Conservation (phyloP, 306 rosid species). For the Inga leiocalycina region DNA sequence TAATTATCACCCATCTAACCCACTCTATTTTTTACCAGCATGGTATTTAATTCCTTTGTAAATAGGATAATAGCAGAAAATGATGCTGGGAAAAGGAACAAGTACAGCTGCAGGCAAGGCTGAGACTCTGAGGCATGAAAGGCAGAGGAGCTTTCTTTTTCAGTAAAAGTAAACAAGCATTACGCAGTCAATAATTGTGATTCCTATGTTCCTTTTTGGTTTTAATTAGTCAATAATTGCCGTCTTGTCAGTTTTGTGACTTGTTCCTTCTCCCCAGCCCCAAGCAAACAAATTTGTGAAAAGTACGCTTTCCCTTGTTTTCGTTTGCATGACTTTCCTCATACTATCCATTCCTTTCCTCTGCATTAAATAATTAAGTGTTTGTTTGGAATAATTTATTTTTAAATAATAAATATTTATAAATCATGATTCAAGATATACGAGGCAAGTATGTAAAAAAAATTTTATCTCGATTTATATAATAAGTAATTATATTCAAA, state of each 20-base stretch:
- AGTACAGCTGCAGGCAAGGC: not conserved
- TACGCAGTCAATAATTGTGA: not conserved
- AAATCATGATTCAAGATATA: too few species aligned
- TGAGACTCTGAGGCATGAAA: not conserved
- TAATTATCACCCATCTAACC: too few species aligned
- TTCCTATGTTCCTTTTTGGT: not conserved
- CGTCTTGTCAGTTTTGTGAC: not conserved
- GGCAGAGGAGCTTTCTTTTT: not conserved
- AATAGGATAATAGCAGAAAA: too few species aligned
- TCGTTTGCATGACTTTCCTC: constrained; percentile 26
- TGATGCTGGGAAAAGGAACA: not conserved
- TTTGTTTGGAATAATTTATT: too few species aligned
- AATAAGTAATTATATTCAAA: too few species aligned
- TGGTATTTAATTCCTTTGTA: too few species aligned
- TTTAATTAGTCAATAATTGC: not conserved
- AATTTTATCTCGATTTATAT: too few species aligned
- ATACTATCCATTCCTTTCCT: not conserved
- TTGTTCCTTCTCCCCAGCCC: not conserved
- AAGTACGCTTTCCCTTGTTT: not conserved
- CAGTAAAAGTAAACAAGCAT: not conserved
- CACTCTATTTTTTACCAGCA: too few species aligned
- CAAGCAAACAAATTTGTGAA: not conserved
- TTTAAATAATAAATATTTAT: too few species aligned
- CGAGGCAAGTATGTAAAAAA: too few species aligned
- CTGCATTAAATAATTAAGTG: not conserved